phyloP scores from a whole-genome alignment of 2,329 filamentous ascomycete species.

The Talaromyces sp. region DNA sequence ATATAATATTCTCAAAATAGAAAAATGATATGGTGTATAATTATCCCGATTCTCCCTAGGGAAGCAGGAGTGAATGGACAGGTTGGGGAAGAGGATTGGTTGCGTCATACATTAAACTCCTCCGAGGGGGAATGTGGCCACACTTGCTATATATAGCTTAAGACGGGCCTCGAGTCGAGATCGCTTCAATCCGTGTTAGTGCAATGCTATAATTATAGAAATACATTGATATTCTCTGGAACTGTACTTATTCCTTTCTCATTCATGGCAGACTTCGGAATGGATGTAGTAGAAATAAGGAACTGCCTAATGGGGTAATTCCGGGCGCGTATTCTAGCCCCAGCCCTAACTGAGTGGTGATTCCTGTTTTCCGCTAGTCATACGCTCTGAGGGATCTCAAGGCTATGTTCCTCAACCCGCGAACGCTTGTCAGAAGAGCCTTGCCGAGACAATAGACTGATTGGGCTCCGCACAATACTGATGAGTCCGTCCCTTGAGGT shows the following conservation, averaged over 20 bases:
- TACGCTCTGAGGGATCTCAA: too few species aligned
- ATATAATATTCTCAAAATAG: neutral
- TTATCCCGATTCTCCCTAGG: too few species aligned
- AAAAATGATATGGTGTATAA: too few species aligned
- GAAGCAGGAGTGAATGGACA: neutral
- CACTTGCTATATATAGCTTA: too few species aligned
- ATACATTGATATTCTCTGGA: too few species aligned
- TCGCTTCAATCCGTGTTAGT: neutral
- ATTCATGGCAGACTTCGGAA: too few species aligned
- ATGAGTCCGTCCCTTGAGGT: neutral
- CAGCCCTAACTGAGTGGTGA: neutral
- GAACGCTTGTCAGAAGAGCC: too few species aligned
- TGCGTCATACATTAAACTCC: constrained; percentile 1
- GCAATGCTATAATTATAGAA: neutral
- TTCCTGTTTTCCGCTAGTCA: too few species aligned
- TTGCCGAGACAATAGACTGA: neutral
- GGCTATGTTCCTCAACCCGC: too few species aligned
- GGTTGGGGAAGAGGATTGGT: neutral
- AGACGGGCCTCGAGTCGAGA: neutral
- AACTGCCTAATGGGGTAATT: neutral
- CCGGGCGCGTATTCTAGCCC: neutral
- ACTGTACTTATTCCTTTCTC: too few species aligned
- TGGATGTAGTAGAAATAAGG: neutral
- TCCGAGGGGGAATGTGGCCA: neutral
- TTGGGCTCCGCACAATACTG: neutral